Evolutionary conservation across 306 rosid species (phyloP), one percentile per base, ranked within the genome.

Genomic region (Prunus armeniaca): DNA sequence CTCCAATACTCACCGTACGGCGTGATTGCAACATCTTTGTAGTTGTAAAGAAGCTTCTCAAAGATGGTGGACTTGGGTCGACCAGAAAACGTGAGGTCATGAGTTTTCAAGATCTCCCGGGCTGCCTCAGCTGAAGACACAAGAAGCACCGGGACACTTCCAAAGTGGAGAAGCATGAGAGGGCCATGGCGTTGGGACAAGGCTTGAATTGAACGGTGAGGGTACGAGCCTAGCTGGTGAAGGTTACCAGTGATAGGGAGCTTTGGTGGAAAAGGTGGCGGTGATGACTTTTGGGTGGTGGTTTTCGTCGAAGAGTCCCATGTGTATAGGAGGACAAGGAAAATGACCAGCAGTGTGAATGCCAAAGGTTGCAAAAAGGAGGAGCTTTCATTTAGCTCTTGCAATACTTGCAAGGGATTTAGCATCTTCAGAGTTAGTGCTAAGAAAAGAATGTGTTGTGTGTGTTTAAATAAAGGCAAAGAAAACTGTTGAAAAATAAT

Each of bases 1-100:
- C 87, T 88, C 87, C 87, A 85, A 47, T 85, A 85, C 28, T 85
- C 86, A 0, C 91, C 87, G 12, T 88, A 88, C 7, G 73, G 83
- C 0, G 91, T 77, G 0, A 34, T 2, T 0, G 80, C 1, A 2
- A 88, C 45, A 17, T 85, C 89, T 66, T 77, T 88, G 76, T 18
- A 68, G 18, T 54, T 70, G 57, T 83, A 83, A 19, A 83, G 52
- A 13, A 85, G 71, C 64, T 81, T 85, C 22, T 79, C 76, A 0
- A 0, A 25, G 30, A 78, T 55, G 34, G 67, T 52, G 1, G 63
- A 10, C 22, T 60, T 71, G 3, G 86, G 86, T 5, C 83, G 57
- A 28, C 24, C 51, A 12, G 84, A 56, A 69, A 84, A 83, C 5
- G 10, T 25, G 4, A 73, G 67, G 18, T 87, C 93, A 46, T 74